phyloP scores from a whole-genome alignment of 1,284 basidiomycete species.

The Leccinum subspadiceum region DNA sequence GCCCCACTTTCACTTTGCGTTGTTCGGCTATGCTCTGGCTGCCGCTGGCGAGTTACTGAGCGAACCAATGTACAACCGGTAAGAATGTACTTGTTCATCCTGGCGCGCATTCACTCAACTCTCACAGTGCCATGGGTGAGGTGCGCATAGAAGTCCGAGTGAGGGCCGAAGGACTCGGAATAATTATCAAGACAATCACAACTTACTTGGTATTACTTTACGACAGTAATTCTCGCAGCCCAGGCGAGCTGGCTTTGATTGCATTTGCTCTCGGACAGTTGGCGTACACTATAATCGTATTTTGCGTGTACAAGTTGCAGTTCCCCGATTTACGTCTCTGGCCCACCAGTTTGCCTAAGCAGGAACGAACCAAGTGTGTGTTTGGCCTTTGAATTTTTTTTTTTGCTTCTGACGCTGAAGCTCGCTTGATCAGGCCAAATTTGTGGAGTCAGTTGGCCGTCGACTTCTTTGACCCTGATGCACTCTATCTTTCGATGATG shows the following conservation, averaged over 20 bases:
- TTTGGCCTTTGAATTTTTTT: background rate
- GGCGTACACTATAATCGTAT: slow-evolving; percentile 56
- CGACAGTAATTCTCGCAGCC: slow-evolving; percentile 33
- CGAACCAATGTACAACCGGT: slow-evolving; percentile 83
- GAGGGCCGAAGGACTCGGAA: slow-evolving; percentile 79
- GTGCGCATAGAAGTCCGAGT: slow-evolving; percentile 69
- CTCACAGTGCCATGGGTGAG: slow-evolving; percentile 61
- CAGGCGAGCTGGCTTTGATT: slow-evolving; percentile 56
- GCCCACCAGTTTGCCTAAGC: slow-evolving; percentile 22
- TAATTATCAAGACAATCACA: slow-evolving; percentile 69
- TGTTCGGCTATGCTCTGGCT: slow-evolving; percentile 70
- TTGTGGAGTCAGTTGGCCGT: slow-evolving; percentile 14
- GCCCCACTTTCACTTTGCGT: slow-evolving; percentile 60
- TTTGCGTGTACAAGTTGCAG: slow-evolving; percentile 36
- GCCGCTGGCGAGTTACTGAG: slow-evolving; percentile 75
- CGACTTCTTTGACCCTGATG: slow-evolving; percentile 47
- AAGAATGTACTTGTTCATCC: slow-evolving; percentile 25
- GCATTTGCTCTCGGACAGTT: slow-evolving; percentile 85
- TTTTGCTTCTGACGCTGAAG: background rate
- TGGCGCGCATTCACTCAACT: slow-evolving; percentile 14
- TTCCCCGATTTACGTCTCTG: slow-evolving; percentile 25
- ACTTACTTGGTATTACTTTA: slow-evolving; percentile 66
- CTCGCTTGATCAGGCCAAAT: slow-evolving; percentile 3
- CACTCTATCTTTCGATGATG: slow-evolving; percentile 63
- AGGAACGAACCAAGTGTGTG: slow-evolving; percentile 19